These are phyloP conservation scores for Beauveria varroae DNA, from an alignment of 2,329 filamentous ascomycete genomes.

Conservation along the genomic window DNA sequence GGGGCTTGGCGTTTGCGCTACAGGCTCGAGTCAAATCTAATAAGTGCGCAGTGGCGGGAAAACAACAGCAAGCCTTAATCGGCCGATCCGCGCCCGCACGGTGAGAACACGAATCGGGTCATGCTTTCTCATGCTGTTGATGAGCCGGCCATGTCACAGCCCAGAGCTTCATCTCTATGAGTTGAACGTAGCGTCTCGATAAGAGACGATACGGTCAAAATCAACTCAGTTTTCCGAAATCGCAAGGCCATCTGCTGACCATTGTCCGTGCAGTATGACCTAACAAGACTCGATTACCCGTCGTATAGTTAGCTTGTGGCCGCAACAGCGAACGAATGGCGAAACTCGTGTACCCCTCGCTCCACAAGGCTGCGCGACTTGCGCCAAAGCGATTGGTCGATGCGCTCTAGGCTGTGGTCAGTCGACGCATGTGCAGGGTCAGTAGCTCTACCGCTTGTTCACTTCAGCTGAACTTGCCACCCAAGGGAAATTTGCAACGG, in stretches of 20 bases:
- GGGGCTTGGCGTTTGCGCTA: neutral
- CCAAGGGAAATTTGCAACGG: slow-evolving; percentile 5
- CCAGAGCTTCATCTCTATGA: neutral
- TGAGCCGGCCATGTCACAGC: neutral
- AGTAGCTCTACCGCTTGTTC: slow-evolving; percentile 8
- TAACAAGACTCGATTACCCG: neutral
- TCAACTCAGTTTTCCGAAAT: neutral
- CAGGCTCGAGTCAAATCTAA: neutral
- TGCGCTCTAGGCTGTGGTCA: neutral
- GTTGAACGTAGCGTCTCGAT: neutral
- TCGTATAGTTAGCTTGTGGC: neutral
- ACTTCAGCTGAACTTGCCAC: slow-evolving; percentile 10
- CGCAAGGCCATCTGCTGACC: neutral
- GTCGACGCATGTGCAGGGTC: neutral
- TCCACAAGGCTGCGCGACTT: slow-evolving; percentile 10
- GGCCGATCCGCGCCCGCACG: slow-evolving; percentile 2
- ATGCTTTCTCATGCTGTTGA: neutral
- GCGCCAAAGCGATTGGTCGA: neutral
- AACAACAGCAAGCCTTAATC: neutral
- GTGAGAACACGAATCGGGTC: neutral
- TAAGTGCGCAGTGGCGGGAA: neutral
- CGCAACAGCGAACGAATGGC: slow-evolving; percentile 4
- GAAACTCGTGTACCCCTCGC: neutral
- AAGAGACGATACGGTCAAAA: neutral
- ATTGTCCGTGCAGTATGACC: neutral